Evolutionary conservation across 148 eudicot genomes (phyloP).

Genomic region (Vaccinium darrowii): DNA sequence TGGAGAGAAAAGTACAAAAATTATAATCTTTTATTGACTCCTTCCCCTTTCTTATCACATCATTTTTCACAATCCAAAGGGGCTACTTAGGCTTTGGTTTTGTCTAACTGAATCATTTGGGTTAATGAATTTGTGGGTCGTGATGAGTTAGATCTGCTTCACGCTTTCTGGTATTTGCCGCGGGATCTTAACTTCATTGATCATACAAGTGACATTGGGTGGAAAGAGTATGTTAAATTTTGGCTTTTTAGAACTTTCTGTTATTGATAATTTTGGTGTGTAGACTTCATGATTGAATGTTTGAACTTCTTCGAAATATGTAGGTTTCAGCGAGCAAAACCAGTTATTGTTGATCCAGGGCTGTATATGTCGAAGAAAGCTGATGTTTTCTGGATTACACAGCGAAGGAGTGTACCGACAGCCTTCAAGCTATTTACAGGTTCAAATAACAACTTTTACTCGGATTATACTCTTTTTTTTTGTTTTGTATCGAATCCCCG

Average conservation of each 20-base stretch:
- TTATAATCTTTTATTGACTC: no score
- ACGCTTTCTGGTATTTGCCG: constrained; percentile 56
- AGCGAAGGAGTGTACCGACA: constrained; percentile 66
- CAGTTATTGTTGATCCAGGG: constrained; percentile 80
- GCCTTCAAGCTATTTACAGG: constrained; percentile 80
- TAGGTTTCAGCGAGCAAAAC: constrained; percentile 70
- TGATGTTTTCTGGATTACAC: constrained; percentile 57
- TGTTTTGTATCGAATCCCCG: not conserved
- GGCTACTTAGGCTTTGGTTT: not conserved
- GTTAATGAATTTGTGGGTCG: constrained; percentile 12
- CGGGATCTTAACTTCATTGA: constrained; percentile 73
- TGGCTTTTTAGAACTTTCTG: constrained; percentile 1
- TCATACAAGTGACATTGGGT: constrained; percentile 69
- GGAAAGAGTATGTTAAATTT: constrained; percentile 68
- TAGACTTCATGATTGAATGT: not conserved
- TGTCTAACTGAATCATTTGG: not conserved
- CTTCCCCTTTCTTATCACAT: not conserved
- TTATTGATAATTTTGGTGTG: not conserved
- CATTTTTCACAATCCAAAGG: not conserved
- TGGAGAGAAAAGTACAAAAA: not conserved
- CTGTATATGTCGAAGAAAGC: constrained; percentile 58
- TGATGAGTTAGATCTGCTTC: constrained; percentile 60
- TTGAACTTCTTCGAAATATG: not conserved
- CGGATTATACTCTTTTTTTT: not conserved
- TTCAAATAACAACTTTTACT: constrained; percentile 25